phyloP scores from a whole-genome alignment of 2,329 filamentous ascomycete species.

The Dothistroma pini region DNA sequence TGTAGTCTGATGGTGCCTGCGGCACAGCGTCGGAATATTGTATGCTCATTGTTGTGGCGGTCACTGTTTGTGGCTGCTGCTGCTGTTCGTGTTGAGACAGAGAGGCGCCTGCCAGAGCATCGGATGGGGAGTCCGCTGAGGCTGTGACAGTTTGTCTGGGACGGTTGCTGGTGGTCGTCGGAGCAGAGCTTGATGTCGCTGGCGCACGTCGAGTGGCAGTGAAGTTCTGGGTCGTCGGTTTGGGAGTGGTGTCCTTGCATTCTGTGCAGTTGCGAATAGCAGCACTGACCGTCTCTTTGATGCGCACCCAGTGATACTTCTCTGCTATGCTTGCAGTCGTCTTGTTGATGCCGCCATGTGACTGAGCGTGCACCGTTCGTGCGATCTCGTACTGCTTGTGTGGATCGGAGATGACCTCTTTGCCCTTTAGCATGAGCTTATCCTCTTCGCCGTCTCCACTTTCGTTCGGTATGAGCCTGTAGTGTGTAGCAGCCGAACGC shows the following conservation, averaged over 20 bases:
- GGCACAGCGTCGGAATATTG: slow-evolving; percentile 22
- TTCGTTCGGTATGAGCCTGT: slow-evolving; percentile 64
- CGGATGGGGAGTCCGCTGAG: slow-evolving; percentile 11
- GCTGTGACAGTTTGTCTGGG: slow-evolving; percentile 13
- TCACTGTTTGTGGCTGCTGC: slow-evolving; percentile 3
- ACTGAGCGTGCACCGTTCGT: slow-evolving; percentile 65
- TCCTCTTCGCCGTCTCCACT: slow-evolving; percentile 54
- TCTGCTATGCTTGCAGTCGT: slow-evolving; percentile 92
- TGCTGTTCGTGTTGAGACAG: background rate
- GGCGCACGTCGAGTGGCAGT: slow-evolving; percentile 8
- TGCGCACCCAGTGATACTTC: slow-evolving; percentile 94
- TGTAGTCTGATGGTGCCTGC: slow-evolving; percentile 35
- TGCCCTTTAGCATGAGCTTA: slow-evolving; percentile 93
- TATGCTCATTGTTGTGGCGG: slow-evolving; percentile 35
- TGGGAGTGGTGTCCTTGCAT: slow-evolving; percentile 68
- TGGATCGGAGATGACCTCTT: slow-evolving; percentile 91
- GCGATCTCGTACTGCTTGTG: slow-evolving; percentile 88
- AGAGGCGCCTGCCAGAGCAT: slow-evolving; percentile 12
- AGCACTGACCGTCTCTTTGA: slow-evolving; percentile 94
- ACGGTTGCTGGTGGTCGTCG: background rate
- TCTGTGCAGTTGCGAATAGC: slow-evolving; percentile 89
- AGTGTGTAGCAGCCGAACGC: slow-evolving; percentile 89
- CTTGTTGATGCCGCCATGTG: slow-evolving; percentile 96
- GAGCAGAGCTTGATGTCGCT: slow-evolving; percentile 3
- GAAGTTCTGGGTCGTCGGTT: slow-evolving; percentile 11